Conservation (phyloP, 208 protist species). For the Acanthamoeba culbertsoni region DNA sequence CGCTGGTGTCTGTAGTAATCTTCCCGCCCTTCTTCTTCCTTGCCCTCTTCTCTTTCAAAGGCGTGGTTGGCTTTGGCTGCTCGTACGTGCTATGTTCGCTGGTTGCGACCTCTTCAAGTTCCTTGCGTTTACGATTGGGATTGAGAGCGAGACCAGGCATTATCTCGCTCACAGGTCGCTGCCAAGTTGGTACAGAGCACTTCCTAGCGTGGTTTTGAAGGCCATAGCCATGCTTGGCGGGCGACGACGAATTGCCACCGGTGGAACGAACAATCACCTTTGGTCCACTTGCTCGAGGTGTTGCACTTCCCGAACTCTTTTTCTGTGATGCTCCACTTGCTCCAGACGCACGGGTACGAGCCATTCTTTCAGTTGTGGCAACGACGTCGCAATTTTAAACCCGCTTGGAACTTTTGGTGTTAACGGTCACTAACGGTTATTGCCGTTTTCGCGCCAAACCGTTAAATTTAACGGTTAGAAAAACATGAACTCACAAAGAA, state of each 20-base stretch:
- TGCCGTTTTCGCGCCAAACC: no score
- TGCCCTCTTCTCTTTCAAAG: slow-evolving; percentile 32
- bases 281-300: background rate
- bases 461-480: no score
- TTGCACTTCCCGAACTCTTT: background rate
- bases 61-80: no score
- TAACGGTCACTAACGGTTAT: no score
- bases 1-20: background rate
- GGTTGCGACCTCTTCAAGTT: background rate
- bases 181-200: background rate
- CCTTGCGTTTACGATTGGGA: background rate
- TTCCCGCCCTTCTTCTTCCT: slow-evolving; percentile 11
- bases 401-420: no score
- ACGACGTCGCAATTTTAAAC: no score
- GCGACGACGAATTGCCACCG: background rate
- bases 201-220: background rate
- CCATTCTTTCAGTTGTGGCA: background rate
- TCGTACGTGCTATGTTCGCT: no score
- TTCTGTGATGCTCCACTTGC: background rate
- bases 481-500: no score
- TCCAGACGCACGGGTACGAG: background rate
- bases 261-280: background rate
- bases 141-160: background rate
- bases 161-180: background rate
- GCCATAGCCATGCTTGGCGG: background rate